Evolutionary conservation across 2,329 filamentous ascomycete species (phyloP), one percentile per base, ranked within the genome.

Genomic region (Diaporthe citri): DNA sequence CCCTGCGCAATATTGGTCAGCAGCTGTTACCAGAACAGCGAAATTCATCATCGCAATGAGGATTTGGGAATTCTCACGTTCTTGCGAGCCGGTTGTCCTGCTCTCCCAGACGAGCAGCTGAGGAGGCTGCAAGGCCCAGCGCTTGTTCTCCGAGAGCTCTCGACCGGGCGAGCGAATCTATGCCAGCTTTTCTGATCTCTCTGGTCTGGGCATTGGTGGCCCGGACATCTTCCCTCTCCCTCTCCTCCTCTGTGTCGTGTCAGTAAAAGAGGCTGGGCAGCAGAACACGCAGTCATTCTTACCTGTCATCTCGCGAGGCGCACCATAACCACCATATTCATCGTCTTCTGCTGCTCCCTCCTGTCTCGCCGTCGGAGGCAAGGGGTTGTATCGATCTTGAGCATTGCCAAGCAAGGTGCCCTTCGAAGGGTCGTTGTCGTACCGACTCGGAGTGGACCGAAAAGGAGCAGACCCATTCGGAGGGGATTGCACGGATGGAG

Each of bases 71-170:
- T n/a, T n/a, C 74, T 36, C 66, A 75, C 0, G 93, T 94, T 80
- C 96, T 95, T 95, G 82, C 96, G 91, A 97, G 89, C 22, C 93
- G 90, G 81, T 97, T 95, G 75, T 93, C 93, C 83, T 98, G 95
- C 20, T 89, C 91, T 71, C 93, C 94, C 17, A 97, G 90, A 74
- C 93, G 89, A 52, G 91, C 92, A 60, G 93, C 94, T n/a, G n/a
- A n/a, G 51, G 90, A 31, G 52, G 52, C 34, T 1, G 52, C 52
- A n/a, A n/a, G n/a, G n/a, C n/a, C n/a, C n/a, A n/a, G n/a, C n/a
- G n/a, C n/a, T n/a, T n/a, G n/a, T n/a, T n/a, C n/a, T n/a, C n/a
- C n/a, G n/a, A n/a, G n/a, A n/a, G n/a, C n/a, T n/a, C n/a, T n/a
- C n/a, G n/a, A n/a, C n/a, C n/a, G n/a, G n/a, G n/a, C n/a, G n/a